Conservation (phyloP, 116 monocot species). For the Dioscorea cayenensis region DNA sequence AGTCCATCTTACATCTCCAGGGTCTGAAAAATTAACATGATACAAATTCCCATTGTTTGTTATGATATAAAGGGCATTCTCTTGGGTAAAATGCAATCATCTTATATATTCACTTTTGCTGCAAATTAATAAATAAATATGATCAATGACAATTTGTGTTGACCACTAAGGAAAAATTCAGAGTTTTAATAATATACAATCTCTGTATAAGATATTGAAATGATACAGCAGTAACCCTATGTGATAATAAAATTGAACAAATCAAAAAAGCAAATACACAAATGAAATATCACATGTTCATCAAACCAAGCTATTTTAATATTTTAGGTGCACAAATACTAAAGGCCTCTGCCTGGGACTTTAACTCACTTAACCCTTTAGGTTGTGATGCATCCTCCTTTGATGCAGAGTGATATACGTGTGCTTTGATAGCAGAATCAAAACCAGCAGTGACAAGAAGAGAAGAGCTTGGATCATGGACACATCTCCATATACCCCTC, state of each 20-base stretch:
- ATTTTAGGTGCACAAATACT: conserved; percentile 48
- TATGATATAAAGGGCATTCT: conserved; percentile 72
- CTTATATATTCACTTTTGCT: conserved; percentile 98
- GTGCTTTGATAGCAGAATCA: conserved; percentile 90
- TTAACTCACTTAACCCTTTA: conserved; percentile 17
- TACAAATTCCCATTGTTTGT: conserved; percentile 85
- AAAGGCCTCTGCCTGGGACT: conserved; percentile 27
- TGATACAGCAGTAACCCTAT: too few species aligned
- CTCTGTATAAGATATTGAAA: too few species aligned
- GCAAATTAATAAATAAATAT: conserved; percentile 16
- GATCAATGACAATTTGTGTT: too few species aligned
- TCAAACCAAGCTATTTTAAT: conserved; percentile 27
- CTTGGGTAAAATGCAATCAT: conserved; percentile 49
- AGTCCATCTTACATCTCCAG: conserved; percentile 54
- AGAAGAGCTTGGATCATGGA: conserved; percentile 65
- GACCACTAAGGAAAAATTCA: too few species aligned
- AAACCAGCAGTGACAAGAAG: conserved; percentile 87
- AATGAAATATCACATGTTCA: conserved; percentile 55
- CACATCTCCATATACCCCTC: conserved; percentile 97
- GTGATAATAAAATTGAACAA: neutral
- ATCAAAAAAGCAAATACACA: neutral
- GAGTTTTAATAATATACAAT: too few species aligned
- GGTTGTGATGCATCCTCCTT: conserved; percentile 14
- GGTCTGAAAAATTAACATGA: conserved; percentile 45
- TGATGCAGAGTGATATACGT: conserved; percentile 25